phyloP scores from a whole-genome alignment of 192 early-diverging fungal species.

The Coemansia sp. region DNA sequence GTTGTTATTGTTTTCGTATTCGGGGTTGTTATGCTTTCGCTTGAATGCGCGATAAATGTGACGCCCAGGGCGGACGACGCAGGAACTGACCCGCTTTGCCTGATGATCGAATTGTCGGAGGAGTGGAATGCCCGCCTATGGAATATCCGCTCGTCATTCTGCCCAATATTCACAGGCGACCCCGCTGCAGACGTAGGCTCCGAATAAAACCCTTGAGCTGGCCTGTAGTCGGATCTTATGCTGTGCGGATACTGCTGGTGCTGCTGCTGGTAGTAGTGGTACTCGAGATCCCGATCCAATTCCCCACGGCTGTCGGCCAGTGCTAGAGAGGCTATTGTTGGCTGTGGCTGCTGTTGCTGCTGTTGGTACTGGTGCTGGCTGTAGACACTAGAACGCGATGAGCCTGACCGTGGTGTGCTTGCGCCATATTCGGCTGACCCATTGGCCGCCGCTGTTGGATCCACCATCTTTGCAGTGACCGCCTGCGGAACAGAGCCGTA shows the following conservation, averaged over 20 bases:
- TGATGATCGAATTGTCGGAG: conserved; percentile 21
- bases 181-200: conserved; percentile 41
- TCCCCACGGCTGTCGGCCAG: conserved; percentile 47
- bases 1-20: conserved; percentile 12
- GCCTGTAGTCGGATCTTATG: conserved; percentile 24
- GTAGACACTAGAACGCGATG: conserved; percentile 8
- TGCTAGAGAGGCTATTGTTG: conserved; percentile 41
- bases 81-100: conserved; percentile 11
- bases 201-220: conserved; percentile 33
- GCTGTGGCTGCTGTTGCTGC: conserved; percentile 28
- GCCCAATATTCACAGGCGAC: conserved; percentile 24
- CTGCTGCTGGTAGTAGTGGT: conserved; percentile 23
- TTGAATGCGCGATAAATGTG: conserved; percentile 23
- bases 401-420: not conserved
- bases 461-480: conserved; percentile 43
- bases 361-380: conserved; percentile 14
- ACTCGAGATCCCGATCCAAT: conserved; percentile 38
- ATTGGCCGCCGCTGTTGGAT: conserved; percentile 20
- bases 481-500: conserved; percentile 22
- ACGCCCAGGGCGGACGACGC: conserved; percentile 38
- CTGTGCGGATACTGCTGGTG: conserved; percentile 17
- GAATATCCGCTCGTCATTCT: conserved; percentile 11
- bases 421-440: conserved; percentile 1
- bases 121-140: conserved; percentile 11
- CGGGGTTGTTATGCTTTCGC: conserved; percentile 15